Evolutionary conservation across 1,284 basidiomycete species (phyloP).

Genomic region (Calocybe gambosa): DNA sequence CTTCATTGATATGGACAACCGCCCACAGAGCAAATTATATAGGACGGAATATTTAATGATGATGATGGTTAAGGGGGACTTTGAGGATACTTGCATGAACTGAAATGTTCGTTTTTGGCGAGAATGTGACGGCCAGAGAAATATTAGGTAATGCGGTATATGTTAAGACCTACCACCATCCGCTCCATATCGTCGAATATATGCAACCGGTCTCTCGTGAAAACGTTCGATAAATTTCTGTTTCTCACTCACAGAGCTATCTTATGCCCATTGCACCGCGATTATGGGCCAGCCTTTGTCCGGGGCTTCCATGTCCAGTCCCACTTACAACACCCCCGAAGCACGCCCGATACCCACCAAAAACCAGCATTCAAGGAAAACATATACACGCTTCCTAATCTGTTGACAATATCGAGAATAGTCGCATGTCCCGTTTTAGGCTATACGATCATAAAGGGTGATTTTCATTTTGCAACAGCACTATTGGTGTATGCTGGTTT

Average conservation of each 20-base stretch:
- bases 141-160: neutral
- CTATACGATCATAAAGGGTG: constrained; percentile 84
- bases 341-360: constrained; percentile 9
- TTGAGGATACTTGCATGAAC: too few species aligned
- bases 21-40: too few species aligned
- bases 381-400: constrained; percentile 92
- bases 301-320: constrained; percentile 18
- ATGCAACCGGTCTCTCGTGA: constrained; percentile 1
- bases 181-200: constrained; percentile 3
- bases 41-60: too few species aligned
- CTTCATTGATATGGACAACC: too few species aligned
- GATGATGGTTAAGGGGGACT: too few species aligned
- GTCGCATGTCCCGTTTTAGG: constrained; percentile 85
- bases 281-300: neutral
- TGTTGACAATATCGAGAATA: constrained; percentile 85
- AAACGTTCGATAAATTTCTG: neutral
- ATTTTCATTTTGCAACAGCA: constrained; percentile 76
- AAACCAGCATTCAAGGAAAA: constrained; percentile 56
- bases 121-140: neutral
- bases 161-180: constrained; percentile 11
- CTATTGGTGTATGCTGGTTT: constrained; percentile 86
- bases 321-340: constrained; percentile 10
- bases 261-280: neutral
- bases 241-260: constrained; percentile 2
- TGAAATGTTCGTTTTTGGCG: too few species aligned